Evolutionary conservation across 202 grass and related monocot species (phyloP).

Genomic region (Miscanthus sacchariflorus): DNA sequence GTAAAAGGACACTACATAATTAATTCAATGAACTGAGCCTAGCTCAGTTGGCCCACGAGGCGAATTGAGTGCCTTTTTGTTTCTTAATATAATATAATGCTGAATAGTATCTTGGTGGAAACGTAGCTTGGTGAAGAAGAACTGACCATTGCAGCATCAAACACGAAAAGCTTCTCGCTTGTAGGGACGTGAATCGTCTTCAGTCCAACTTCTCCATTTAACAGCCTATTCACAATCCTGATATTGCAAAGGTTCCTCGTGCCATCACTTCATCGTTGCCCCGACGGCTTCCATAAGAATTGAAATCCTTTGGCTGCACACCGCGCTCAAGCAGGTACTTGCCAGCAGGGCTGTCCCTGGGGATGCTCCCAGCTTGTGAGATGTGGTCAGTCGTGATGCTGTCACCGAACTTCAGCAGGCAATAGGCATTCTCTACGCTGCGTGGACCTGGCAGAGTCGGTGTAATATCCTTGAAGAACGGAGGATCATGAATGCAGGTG

Average conservation of each 20-base stretch:
- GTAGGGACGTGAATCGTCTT: constrained; percentile 89
- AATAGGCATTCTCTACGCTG: constrained; percentile 82
- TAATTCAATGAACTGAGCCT: not conserved
- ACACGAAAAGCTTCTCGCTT: constrained; percentile 89
- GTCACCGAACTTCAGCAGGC: constrained; percentile 83
- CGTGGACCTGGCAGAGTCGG: constrained; percentile 59
- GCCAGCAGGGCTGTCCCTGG: constrained; percentile 82
- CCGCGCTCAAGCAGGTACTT: constrained; percentile 83
- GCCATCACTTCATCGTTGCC: constrained; percentile 92
- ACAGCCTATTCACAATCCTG: constrained; percentile 84
- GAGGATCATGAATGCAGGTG: constrained; percentile 89
- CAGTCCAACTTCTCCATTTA: constrained; percentile 84
- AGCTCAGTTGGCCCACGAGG: not conserved
- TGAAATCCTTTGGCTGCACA: constrained; percentile 82
- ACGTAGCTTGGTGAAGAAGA: too few species aligned
- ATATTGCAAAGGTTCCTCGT: constrained; percentile 91
- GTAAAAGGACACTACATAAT: not conserved
- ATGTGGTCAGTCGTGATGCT: constrained; percentile 96
- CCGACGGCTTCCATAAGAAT: constrained; percentile 84
- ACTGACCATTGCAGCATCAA: constrained; percentile 80
- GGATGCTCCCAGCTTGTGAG: constrained; percentile 84
- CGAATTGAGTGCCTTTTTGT: not conserved
- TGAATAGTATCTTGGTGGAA: not conserved
- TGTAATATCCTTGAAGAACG: constrained; percentile 86
- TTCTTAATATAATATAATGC: not conserved